phyloP scores from a whole-genome alignment of 2,329 filamentous ascomycete genomes.

The Teratosphaeriaceae sp. region DNA sequence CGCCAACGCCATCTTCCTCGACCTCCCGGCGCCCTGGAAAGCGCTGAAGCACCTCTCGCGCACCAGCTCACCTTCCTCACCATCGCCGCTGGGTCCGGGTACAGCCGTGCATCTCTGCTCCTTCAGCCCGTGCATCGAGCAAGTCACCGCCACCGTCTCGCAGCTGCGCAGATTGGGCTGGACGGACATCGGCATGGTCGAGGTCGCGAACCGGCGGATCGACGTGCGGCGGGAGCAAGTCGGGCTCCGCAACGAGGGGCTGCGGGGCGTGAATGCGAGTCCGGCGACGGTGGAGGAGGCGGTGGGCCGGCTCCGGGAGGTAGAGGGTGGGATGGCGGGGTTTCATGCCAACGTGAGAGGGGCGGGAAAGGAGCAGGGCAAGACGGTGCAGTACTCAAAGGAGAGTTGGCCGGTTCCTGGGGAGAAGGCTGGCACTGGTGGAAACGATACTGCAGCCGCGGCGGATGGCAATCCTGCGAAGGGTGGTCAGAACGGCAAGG shows the following conservation, averaged over 20 bases:
- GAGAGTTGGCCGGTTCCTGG: too few species aligned
- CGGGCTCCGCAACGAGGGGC: slow-evolving; percentile 62
- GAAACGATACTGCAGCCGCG: too few species aligned
- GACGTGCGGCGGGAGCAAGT: slow-evolving; percentile 77
- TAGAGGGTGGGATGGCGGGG: slow-evolving; percentile 62
- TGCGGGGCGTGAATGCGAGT: slow-evolving; percentile 59
- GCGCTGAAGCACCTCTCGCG: slow-evolving; percentile 70
- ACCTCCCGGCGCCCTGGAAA: slow-evolving; percentile 75
- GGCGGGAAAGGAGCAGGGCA: too few species aligned
- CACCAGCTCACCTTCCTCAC: too few species aligned
- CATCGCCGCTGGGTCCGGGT: slow-evolving; percentile 59
- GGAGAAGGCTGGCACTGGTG: too few species aligned
- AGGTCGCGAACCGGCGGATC: slow-evolving; percentile 71
- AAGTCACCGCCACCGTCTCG: slow-evolving; percentile 80
- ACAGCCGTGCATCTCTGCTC: slow-evolving; percentile 76
- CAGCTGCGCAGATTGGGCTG: slow-evolving; percentile 75
- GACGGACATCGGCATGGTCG: slow-evolving; percentile 90
- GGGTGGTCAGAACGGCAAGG: slow-evolving; percentile 21
- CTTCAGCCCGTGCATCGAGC: slow-evolving; percentile 95
- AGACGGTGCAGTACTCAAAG: too few species aligned
- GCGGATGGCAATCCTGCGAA: too few species aligned
- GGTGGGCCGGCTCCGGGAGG: slow-evolving; percentile 61
- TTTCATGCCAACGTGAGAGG: slow-evolving; percentile 50
- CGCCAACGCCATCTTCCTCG: slow-evolving; percentile 69
- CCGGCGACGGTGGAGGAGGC: slow-evolving; percentile 75